These are phyloP conservation scores for Nicotiana knightiana DNA, from an alignment of 257 asterid species.

Conservation along the genomic window DNA sequence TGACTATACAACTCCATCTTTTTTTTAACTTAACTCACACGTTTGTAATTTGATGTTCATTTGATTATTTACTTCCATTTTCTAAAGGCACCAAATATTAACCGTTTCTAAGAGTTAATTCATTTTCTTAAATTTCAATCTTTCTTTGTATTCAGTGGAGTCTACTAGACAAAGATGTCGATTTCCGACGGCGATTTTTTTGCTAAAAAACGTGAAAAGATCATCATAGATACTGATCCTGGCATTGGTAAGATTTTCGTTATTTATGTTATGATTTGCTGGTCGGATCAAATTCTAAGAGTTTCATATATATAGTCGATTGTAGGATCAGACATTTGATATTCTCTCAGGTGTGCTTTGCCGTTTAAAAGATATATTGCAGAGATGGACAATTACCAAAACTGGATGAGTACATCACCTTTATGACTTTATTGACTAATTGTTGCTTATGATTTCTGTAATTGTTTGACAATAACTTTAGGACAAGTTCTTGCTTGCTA, in stretches of 20 bases:
- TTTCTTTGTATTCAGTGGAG: background rate
- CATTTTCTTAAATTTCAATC: background rate
- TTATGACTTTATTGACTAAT: background rate
- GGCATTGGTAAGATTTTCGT: conserved; percentile 26
- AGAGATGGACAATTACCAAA: background rate
- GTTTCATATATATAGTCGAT: background rate
- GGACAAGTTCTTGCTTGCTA: background rate
- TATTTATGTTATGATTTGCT: background rate
- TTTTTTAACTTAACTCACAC: background rate
- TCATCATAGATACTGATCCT: conserved; percentile 40
- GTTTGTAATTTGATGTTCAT: background rate
- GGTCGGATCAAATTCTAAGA: background rate
- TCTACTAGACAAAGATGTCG: background rate
- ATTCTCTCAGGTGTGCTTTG: background rate
- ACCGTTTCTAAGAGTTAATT: background rate
- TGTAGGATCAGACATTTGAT: background rate
- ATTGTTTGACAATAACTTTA: background rate
- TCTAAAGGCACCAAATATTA: background rate
- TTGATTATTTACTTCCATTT: background rate
- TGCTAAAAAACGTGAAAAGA: conserved; percentile 6
- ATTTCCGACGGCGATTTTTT: background rate
- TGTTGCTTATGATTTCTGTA: background rate
- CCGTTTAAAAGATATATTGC: background rate
- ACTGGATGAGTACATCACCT: background rate
- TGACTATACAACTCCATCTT: background rate